Conservation (phyloP, 2,329 filamentous ascomycete species). For the Fusarium cyanostomum region DNA sequence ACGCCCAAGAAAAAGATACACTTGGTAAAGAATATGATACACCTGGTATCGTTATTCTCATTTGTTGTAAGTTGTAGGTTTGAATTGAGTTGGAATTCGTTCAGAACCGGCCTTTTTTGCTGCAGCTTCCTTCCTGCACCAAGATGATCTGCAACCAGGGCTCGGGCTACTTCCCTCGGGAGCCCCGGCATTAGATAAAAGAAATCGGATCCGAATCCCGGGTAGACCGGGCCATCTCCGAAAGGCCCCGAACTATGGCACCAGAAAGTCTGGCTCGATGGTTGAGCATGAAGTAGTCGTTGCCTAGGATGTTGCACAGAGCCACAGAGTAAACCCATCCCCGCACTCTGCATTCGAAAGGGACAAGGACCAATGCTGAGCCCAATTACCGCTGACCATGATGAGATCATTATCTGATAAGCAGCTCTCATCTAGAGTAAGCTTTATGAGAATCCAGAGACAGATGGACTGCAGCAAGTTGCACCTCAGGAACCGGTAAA, state of each 20-base stretch:
- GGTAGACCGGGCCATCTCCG: not conserved
- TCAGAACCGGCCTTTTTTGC: not conserved
- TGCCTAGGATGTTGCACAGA: no score
- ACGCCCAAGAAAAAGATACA: no score
- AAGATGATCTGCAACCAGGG: not conserved
- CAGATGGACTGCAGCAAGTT: no score
- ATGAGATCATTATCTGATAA: not conserved
- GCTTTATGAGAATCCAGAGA: not conserved
- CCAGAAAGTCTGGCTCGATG: not conserved
- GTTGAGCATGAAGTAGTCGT: no score
- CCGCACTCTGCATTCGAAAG: not conserved
- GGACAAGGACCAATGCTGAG: slow-evolving; percentile 21
- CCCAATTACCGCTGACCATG: slow-evolving; percentile 24
- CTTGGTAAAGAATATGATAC: no score
- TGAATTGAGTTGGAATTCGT: not conserved
- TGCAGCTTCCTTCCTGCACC: not conserved
- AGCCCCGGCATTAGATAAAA: not conserved
- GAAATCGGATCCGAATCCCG: not conserved
- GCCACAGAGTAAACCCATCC: no score
- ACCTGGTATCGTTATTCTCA: no score
- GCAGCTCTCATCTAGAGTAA: not conserved
- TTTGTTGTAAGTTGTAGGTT: rapidly evolving
- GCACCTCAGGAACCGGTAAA: not conserved
- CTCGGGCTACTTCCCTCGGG: not conserved
- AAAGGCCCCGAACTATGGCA: not conserved